phyloP scores from a whole-genome alignment of 495 filamentous ascomycete genomes.

The Cladorrhinum samala region DNA sequence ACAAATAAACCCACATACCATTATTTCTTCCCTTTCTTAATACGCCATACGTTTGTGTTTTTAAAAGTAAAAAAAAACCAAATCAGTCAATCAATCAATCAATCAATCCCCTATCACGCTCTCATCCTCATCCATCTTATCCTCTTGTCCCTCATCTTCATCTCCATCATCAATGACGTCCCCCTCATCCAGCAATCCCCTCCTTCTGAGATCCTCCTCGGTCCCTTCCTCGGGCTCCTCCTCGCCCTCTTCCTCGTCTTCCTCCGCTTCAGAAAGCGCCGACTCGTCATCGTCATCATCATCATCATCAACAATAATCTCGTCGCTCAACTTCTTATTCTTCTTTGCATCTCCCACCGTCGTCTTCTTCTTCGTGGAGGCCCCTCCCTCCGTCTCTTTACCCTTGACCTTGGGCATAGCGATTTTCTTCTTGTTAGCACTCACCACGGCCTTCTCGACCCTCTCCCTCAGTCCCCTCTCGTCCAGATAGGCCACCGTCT shows the following conservation, averaged over 20 bases:
- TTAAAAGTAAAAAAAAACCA: too few relatives aligned
- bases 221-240: slow-evolving; percentile 44
- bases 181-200: slow-evolving; percentile 52
- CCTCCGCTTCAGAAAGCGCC: slow-evolving; percentile 44
- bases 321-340: slow-evolving; percentile 39
- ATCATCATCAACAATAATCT: slow-evolving; percentile 42
- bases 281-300: slow-evolving; percentile 43
- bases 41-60: too few relatives aligned
- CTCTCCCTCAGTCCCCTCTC: slow-evolving; percentile 42
- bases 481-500: slow-evolving; percentile 69
- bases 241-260: slow-evolving; percentile 42
- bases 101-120: slow-evolving; percentile 64
- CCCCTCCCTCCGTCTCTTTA: slow-evolving; percentile 31
- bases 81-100: too few relatives aligned
- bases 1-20: too few relatives aligned
- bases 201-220: slow-evolving; percentile 55
- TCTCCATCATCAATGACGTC: slow-evolving; percentile 35
- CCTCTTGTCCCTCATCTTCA: slow-evolving; percentile 37
- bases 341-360: slow-evolving; percentile 1
- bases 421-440: slow-evolving; percentile 36
- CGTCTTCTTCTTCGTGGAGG: background rate
- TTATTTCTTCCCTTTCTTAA: background rate
- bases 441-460: slow-evolving; percentile 2
- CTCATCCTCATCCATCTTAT: slow-evolving; percentile 51
- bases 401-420: slow-evolving; percentile 30